These are phyloP conservation scores for Amanita fuliginea DNA, from an alignment of 768 basidiomycete genomes.

Conservation along the genomic window DNA sequence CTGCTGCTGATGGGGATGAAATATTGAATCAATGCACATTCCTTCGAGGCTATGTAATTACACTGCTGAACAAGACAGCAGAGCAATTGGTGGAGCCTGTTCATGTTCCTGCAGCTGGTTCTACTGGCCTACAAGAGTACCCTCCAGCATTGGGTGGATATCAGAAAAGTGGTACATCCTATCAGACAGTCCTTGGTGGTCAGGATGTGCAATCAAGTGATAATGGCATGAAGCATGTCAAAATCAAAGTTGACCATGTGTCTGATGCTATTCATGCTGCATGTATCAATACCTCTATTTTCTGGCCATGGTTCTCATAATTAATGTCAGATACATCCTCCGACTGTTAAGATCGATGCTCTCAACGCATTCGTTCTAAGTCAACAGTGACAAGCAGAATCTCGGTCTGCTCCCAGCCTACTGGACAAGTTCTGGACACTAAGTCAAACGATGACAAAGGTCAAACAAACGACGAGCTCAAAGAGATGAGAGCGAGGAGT, in stretches of 20 bases:
- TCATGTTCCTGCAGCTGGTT: neutral
- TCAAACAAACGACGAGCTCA: too few species aligned
- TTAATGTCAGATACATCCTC: neutral
- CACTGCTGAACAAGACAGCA: neutral
- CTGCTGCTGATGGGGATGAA: neutral
- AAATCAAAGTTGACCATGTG: neutral
- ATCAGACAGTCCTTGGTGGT: neutral
- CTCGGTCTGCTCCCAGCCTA: too few species aligned
- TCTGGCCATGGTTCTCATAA: neutral
- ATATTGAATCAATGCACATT: slow-evolving; percentile 7
- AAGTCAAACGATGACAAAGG: too few species aligned
- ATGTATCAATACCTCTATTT: neutral
- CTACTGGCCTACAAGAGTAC: too few species aligned
- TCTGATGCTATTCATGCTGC: neutral
- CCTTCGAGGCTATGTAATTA: slow-evolving; percentile 3
- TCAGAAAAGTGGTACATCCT: too few species aligned
- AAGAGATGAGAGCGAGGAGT: too few species aligned
- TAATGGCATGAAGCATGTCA: neutral
- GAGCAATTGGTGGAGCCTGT: neutral
- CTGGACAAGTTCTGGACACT: too few species aligned
- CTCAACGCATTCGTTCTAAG: too few species aligned
- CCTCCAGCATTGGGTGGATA: too few species aligned
- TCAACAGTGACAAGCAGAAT: too few species aligned
- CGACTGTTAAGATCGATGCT: too few species aligned
- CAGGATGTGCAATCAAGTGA: neutral